Conservation (phyloP, 2,329 filamentous ascomycete genomes). For the Coniella lustricola region DNA sequence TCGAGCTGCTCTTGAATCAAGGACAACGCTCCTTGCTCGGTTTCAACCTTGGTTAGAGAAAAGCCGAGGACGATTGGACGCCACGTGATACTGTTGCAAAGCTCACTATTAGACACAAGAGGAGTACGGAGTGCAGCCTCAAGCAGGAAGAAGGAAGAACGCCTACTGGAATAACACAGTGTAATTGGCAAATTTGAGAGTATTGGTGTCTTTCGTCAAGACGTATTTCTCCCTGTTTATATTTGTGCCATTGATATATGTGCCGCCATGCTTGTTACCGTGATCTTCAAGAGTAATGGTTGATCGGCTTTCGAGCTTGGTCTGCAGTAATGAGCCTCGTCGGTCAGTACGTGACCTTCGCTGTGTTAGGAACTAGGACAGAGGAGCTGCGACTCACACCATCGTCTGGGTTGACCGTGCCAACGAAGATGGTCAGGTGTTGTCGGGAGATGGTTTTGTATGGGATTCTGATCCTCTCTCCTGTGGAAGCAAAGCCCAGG, state of each 20-base stretch:
- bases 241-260: conserved; percentile 64
- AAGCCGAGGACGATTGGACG: conserved; percentile 74
- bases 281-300: conserved; percentile 69
- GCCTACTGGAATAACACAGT: conserved; percentile 52
- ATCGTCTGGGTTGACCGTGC: conserved; percentile 55
- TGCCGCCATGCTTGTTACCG: conserved; percentile 72
- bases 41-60: conserved; percentile 64
- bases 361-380: background rate
- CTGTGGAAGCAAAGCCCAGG: conserved; percentile 31
- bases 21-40: conserved; percentile 53
- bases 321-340: conserved; percentile 30
- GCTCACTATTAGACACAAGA: background rate
- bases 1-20: conserved; percentile 62
- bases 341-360: background rate
- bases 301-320: conserved; percentile 58
- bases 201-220: conserved; percentile 52
- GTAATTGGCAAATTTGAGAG: conserved; percentile 66
- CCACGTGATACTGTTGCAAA: conserved; percentile 61
- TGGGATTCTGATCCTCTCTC: conserved; percentile 61
- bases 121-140: too few relatives aligned
- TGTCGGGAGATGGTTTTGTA: conserved; percentile 82
- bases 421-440: conserved; percentile 73
- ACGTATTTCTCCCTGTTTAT: conserved; percentile 56
- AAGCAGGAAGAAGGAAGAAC: background rate
- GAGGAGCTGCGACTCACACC: conserved; percentile 44